Base-by-base conservation (phyloP, 2,329 filamentous ascomycete species). In the Ophiostoma novo-ulmi region DNA sequence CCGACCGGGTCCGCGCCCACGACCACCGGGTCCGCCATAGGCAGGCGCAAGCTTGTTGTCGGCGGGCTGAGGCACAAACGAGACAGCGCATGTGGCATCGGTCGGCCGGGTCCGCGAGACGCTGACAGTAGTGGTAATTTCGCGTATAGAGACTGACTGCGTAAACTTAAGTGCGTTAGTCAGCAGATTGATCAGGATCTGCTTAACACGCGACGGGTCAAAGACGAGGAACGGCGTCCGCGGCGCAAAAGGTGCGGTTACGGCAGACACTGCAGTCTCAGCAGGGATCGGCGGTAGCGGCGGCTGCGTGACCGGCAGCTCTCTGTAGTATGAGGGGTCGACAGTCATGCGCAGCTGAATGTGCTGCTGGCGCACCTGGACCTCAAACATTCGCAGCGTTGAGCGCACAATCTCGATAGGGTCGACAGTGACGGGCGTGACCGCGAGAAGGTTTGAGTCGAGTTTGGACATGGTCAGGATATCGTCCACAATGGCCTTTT, bases 121-220 rank as follows among this genome's bases (percentile, higher is more conserved):
- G 65, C 82, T 82, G 66, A 88, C 78, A 41, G 78, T 79, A 1
- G 87, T 80, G 1, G 79, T 80, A 44, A 88, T 84, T 61, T 86
- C 85, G 8, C 88, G 85, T 14, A 82, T 85, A 20, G 83, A 82
- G 22, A 89, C 86, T 0, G 83, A 83, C 48, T 88, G 88, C 0
- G 92, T 94, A 76, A 94, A 94, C 75, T 94, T 94, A 78, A 94
- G 89, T 0, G 91, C 90, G 75, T 94, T 94, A 8, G 91, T 92
- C 10, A 91, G 85, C 1, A 94, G 83, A 75, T 94, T 94, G 77
- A 94, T 93, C 3, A 94, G 82, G 0, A 94, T 89, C 78, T 94
- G 91, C 69, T 91, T 85, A 68, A 94, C 87, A 35, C 91, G 85
- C 20, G 89, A 90, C 0, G 91, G 89, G 77, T 94, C 92, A 38